Conservation (phyloP, 192 early-diverging fungal genomes). For the Lunasporangiospora selenospora region DNA sequence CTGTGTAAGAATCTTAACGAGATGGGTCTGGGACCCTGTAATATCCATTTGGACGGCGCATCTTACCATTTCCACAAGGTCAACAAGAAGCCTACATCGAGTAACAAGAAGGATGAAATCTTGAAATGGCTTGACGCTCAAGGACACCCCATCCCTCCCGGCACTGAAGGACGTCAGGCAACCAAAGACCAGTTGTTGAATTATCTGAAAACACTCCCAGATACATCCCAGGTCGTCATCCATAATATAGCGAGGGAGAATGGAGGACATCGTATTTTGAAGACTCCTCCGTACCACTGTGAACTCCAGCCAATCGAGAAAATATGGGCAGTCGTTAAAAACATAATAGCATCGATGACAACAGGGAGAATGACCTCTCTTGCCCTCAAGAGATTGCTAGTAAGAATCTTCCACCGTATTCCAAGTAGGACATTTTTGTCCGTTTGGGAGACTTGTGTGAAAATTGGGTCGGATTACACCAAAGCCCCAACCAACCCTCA, state of each 20-base stretch:
- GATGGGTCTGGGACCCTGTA: not conserved
- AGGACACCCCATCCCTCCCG: not conserved
- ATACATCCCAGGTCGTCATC: not conserved
- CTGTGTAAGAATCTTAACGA: not conserved
- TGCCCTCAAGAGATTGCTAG: not conserved
- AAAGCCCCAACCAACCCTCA: too few relatives aligned
- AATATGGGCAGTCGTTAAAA: constrained; percentile 8
- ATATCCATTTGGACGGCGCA: constrained; percentile 11
- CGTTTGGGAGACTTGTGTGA: not conserved
- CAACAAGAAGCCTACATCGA: not conserved
- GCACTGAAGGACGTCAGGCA: not conserved
- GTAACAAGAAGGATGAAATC: not conserved
- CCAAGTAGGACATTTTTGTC: not conserved
- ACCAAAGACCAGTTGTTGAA: not conserved
- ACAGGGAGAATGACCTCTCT: not conserved
- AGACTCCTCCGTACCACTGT: constrained; percentile 13
- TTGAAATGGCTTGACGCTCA: not conserved
- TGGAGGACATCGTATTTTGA: not conserved
- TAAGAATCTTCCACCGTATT: not conserved
- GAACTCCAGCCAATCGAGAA: constrained; percentile 16
- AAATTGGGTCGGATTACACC: not conserved
- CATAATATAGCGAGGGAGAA: not conserved
- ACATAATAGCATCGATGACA: not conserved
- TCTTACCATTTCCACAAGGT: constrained; percentile 5
- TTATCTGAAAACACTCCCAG: not conserved